Conservation (phyloP, 352 stramenopile species). For the Pythium vanterpoolii region DNA sequence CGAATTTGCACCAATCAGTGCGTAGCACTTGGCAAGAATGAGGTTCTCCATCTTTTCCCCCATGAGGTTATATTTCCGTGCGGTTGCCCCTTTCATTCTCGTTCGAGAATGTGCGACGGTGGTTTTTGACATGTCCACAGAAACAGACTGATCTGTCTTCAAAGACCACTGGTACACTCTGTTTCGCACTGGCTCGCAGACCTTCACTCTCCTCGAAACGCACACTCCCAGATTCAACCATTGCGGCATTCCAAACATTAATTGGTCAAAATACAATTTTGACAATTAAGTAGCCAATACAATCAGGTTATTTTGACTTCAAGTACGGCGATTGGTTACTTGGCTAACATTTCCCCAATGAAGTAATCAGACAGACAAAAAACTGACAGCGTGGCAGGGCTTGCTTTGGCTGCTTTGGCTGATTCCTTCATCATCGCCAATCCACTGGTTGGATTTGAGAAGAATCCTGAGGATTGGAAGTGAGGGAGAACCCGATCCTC, state of each 20-base stretch:
- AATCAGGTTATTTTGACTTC: not conserved
- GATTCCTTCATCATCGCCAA: too few relatives aligned
- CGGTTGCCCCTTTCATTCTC: constrained; percentile 3
- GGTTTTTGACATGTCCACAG: not conserved
- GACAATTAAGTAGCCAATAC: not conserved
- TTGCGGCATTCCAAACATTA: not conserved
- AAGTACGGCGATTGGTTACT: constrained; percentile 8
- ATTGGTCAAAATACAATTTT: constrained; percentile 2
- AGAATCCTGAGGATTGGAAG: too few relatives aligned
- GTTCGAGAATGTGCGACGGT: constrained; percentile 19
- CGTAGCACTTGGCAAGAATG: not conserved
- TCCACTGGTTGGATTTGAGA: too few relatives aligned
- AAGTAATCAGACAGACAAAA: not conserved
- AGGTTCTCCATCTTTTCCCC: constrained; percentile 3
- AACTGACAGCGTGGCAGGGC: not conserved
- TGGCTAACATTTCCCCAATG: not conserved
- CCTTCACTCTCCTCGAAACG: constrained; percentile 11
- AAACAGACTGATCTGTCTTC: not conserved
- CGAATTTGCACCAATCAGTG: constrained; percentile 4
- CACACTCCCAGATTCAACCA: constrained; percentile 12
- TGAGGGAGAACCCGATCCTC: too few relatives aligned
- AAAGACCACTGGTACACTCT: not conserved
- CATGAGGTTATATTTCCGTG: constrained; percentile 25
- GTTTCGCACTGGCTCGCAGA: constrained; percentile 10
- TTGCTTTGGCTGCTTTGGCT: too few relatives aligned